Evolutionary conservation across 805 yeast genomes (phyloP).

Genomic region (Ogataea degrootiae): DNA sequence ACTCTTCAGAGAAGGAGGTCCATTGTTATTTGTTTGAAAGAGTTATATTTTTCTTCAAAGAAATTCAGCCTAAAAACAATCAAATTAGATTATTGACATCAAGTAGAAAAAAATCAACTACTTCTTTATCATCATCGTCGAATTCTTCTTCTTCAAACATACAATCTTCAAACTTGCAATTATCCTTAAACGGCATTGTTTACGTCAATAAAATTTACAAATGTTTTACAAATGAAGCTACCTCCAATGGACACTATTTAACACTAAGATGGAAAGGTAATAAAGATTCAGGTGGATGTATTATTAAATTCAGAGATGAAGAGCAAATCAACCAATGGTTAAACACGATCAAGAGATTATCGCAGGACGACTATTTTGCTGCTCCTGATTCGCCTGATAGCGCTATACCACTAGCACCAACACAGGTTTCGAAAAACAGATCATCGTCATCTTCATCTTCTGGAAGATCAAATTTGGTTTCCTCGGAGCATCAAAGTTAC

Average conservation of each 20-base stretch:
- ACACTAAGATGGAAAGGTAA: slow-evolving; percentile 80
- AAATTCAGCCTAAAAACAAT: slow-evolving; percentile 45
- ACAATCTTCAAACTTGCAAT: slow-evolving; percentile 20
- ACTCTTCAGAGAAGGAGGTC: slow-evolving; percentile 77
- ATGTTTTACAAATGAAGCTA: slow-evolving; percentile 26
- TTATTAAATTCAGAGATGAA: slow-evolving; percentile 76
- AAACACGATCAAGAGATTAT: slow-evolving; percentile 49
- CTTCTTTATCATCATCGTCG: slow-evolving; percentile 30
- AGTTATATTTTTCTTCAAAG: slow-evolving; percentile 60
- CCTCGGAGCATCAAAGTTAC: slow-evolving; percentile 17
- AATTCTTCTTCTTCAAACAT: slow-evolving; percentile 2
- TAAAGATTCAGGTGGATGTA: slow-evolving; percentile 80
- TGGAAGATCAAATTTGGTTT: slow-evolving; percentile 21
- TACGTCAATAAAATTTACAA: slow-evolving; percentile 25
- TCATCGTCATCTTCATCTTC: too few species aligned
- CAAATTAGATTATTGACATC: slow-evolving; percentile 26
- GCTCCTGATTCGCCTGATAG: background rate
- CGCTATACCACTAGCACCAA: background rate
- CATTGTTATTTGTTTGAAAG: slow-evolving; percentile 82
- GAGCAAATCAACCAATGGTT: slow-evolving; percentile 85
- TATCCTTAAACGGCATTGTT: slow-evolving; percentile 28
- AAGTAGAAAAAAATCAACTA: slow-evolving; percentile 44
- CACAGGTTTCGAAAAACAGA: background rate
- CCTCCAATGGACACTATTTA: slow-evolving; percentile 46
- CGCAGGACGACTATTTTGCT: slow-evolving; percentile 21